Evolutionary conservation across 1,139 yeast species (phyloP), one percentile per base, ranked within the genome.

Genomic region (Pichia cactophila): DNA sequence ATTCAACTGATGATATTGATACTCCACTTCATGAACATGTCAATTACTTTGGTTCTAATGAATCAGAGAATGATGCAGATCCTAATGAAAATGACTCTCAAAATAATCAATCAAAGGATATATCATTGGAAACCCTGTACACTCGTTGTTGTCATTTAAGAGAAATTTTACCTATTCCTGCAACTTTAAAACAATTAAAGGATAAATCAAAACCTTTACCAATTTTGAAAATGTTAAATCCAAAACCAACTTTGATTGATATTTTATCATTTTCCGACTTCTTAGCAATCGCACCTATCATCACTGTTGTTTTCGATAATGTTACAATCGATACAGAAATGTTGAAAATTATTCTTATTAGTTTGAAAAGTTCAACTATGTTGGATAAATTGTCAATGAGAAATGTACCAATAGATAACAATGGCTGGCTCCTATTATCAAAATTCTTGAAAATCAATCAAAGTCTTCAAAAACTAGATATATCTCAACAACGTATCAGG

Each of bases 111-210:
- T 7, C 33, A 28, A 40, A 26, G 5, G 66, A 64, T 56, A 56
- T 81, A 14, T 72, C 86, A 0, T 68, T 87, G 50, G 92, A 84
- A 57, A 66, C 77, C 8, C 71, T 85, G 64, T 85, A 85, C 63
- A 82, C 92, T 0, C 70, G 94, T 54, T 90, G 97, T 64, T 90
- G 97, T 61, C 97, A 90, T 67, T 71, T 90, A 53, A 74, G 97
- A 50, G 97, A 90, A 61, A 90, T 90, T 49, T 69, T 90, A 56
- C 97, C 97, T 0, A 89, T 90, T 51, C 95, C 92, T 2, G 87
- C 90, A 1, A 83, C 86, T 12, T 62, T 84, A 51, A 83, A 83
- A 58, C 97, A 90, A 64, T 74, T 90, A 52, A 86, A 84, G 61
- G 81, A 81, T 53, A 86, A 86, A 60, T 66, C 81, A 0, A 77